Evolutionary conservation across 257 asterid species (phyloP), one percentile per base, ranked within the genome.

Genomic region (Penstemon barbatus): DNA sequence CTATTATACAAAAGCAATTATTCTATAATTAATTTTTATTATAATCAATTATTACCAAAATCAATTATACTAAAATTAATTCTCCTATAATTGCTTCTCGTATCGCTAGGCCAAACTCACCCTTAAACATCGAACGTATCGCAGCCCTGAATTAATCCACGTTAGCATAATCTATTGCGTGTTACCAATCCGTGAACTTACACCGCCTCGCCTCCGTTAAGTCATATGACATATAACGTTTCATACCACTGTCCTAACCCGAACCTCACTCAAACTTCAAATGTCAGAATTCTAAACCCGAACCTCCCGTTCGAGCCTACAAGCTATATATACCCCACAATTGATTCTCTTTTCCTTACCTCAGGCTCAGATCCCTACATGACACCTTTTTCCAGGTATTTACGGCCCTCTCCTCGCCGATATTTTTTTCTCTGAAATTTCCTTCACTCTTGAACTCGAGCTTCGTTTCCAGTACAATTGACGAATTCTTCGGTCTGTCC

Each of bases 311-410:
- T 81, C 87, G 58, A 76, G 2, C 83, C 92, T 49, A n/a, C 3
- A 10, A 0, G 0, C 15, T 76, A 53, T 71, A 70, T 74, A 67
- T 15, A 3, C 10, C 60, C 57, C 51, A 61, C 44, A 8, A 52
- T 73, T 70, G 74, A 65, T 68, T 66, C 71, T 57, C 70, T 50
- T 43, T 9, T 25, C 82, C 78, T 45, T 53, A 61, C 78, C 84
- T 71, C 5, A 77, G 85, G 85, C 83, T 83, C 83, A 57, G 75
- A 70, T 76, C 86, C 86, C 83, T 52, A 77, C 71, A 72, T 66
- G 70, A 79, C 83, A 72, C 56, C 64, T 73, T 80, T 73, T 63
- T 74, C 86, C 83, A 85, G 81, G 88, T 82, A 83, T 67, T 74
- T 70, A 71, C 68, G 61, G 77, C 76, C 64, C 59, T 73, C 62